Conservation (phyloP, 2,329 filamentous ascomycete genomes). For the Cladophialophora immunda region DNA sequence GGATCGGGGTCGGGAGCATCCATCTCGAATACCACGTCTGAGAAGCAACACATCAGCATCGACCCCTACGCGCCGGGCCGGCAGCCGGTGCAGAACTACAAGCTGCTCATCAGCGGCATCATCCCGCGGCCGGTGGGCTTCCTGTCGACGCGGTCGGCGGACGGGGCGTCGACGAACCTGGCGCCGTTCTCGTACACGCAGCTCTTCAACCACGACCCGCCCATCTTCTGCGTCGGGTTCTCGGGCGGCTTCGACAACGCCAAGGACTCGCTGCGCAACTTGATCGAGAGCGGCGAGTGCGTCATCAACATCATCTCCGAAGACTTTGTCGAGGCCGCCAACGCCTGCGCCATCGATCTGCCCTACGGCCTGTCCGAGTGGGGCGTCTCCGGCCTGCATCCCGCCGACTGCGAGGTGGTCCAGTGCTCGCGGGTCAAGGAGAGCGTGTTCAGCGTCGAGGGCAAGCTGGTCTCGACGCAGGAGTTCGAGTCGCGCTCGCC, state of each 20-base stretch:
- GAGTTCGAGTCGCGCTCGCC: constrained; percentile 78
- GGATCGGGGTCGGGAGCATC: constrained; percentile 37
- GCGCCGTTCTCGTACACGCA: constrained; percentile 90
- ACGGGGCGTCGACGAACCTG: constrained; percentile 76
- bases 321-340: constrained; percentile 86
- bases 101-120: constrained; percentile 84
- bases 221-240: constrained; percentile 76
- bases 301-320: constrained; percentile 89
- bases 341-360: constrained; percentile 79
- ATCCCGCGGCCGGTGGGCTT: constrained; percentile 82
- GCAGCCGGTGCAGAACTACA: constrained; percentile 80
- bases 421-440: constrained; percentile 78
- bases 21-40: constrained; percentile 50
- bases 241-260: constrained; percentile 65
- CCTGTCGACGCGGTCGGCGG: constrained; percentile 64
- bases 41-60: constrained; percentile 75
- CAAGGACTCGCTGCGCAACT: constrained; percentile 82
- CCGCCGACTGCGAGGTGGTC: constrained; percentile 71
- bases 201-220: constrained; percentile 84
- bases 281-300: constrained; percentile 76
- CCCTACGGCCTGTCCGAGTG: constrained; percentile 82
- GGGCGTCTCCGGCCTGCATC: constrained; percentile 78
- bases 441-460: constrained; percentile 84
- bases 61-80: constrained; percentile 80
- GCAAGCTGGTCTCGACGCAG: constrained; percentile 73